Percentiles rank a stretch among this genome's conserved stretches.
Conservation (phyloP, 1,139 yeast genomes). For the Hansenula lynferdii region DNA sequence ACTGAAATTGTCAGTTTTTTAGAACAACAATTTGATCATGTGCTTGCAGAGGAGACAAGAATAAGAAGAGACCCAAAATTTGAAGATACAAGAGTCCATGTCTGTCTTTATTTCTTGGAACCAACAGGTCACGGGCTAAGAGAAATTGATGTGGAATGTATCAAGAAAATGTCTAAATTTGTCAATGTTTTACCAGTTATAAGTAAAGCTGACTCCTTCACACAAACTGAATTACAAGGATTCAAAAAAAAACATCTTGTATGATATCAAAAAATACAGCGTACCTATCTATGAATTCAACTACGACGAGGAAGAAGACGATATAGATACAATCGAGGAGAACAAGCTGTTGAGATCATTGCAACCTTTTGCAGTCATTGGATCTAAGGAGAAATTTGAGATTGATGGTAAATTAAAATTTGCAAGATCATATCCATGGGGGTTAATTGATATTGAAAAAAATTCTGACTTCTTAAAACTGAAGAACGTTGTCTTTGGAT, state of each 20-base stretch:
- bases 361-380: conserved; percentile 70
- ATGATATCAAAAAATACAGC: conserved; percentile 58
- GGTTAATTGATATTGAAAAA: conserved; percentile 55
- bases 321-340: conserved; percentile 63
- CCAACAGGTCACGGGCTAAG: conserved; percentile 78
- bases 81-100: conserved; percentile 73
- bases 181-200: conserved; percentile 72
- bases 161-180: conserved; percentile 62
- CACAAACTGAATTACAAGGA: conserved; percentile 47
- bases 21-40: conserved; percentile 81
- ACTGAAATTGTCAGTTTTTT: conserved; percentile 68
- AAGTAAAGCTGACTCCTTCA: conserved; percentile 66
- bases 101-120: conserved; percentile 62
- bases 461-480: conserved; percentile 59
- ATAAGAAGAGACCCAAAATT: conserved; percentile 77
- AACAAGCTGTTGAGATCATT: conserved; percentile 53
- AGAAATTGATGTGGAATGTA: conserved; percentile 65
- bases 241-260: conserved; percentile 48
- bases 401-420: conserved; percentile 46
- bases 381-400: conserved; percentile 50
- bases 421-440: conserved; percentile 78
- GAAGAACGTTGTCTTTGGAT: conserved; percentile 65
- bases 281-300: conserved; percentile 71
- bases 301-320: conserved; percentile 48
- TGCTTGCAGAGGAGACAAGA: conserved; percentile 72